A percentile compares a stretch with the other conserved stretches of the same genome.
phyloP scores from a whole-genome alignment of 2,329 filamentous ascomycete species.

The Pezicula carpinea region DNA sequence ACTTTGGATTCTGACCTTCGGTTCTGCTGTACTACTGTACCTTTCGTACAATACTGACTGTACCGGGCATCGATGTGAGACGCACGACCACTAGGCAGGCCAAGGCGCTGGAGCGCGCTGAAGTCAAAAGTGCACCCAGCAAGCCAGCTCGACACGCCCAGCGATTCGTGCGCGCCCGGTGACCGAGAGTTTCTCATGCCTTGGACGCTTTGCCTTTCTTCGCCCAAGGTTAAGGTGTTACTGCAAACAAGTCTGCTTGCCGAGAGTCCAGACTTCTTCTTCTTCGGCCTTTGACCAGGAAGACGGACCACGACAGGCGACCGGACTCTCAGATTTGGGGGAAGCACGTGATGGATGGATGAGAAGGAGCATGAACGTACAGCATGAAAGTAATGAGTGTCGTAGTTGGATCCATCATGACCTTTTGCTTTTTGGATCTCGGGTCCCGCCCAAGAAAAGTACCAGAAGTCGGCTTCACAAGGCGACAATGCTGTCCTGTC shows the following conservation, averaged over 20 bases:
- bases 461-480: background rate
- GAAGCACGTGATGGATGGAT: background rate
- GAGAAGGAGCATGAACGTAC: constrained; percentile 42
- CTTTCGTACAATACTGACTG: too few species aligned
- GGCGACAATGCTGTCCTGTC: background rate
- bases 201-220: background rate
- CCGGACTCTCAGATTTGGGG: background rate
- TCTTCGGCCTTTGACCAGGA: too few species aligned
- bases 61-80: too few species aligned
- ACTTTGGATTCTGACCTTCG: too few species aligned
- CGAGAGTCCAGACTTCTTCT: too few species aligned
- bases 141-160: background rate
- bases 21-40: too few species aligned
- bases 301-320: background rate
- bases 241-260: background rate
- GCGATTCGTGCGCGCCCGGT: background rate
- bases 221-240: background rate
- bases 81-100: too few species aligned
- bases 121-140: background rate
- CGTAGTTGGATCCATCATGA: constrained; percentile 33
- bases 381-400: constrained; percentile 66
- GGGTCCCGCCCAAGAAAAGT: constrained; percentile 12
- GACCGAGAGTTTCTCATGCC: background rate
- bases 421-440: constrained; percentile 3
- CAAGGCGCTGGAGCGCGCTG: too few species aligned